A percentile compares a stretch with the other conserved stretches of the same genome.
phyloP scores from a whole-genome alignment of 1,284 basidiomycete species.

The Xerocomus amazonicus region DNA sequence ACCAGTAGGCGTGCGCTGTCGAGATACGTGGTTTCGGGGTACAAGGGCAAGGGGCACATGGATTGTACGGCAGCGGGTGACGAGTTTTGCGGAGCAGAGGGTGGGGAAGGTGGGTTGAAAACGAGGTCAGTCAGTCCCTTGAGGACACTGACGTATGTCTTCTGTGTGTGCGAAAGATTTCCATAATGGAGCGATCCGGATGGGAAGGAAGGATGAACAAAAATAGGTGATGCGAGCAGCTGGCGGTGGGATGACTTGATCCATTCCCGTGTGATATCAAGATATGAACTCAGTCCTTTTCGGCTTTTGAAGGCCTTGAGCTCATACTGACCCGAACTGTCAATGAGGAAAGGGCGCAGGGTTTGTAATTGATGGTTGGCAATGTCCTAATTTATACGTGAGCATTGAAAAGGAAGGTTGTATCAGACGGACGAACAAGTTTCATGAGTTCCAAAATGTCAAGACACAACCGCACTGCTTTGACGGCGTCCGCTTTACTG shows the following conservation, averaged over 20 bases:
- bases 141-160: conserved; percentile 54
- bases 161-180: conserved; percentile 47
- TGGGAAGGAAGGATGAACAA: conserved; percentile 42
- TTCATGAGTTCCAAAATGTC: conserved; percentile 95
- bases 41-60: conserved; percentile 40
- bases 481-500: conserved; percentile 64
- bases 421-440: conserved; percentile 55
- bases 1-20: conserved; percentile 72
- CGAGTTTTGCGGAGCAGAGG: conserved; percentile 23
- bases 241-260: conserved; percentile 44
- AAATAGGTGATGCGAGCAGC: conserved; percentile 36
- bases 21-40: conserved; percentile 84
- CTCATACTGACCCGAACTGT: conserved; percentile 80
- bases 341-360: conserved; percentile 79
- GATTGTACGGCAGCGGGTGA: conserved; percentile 34
- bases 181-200: conserved; percentile 39
- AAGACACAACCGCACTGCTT: conserved; percentile 80
- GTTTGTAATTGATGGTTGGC: conserved; percentile 93
- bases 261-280: conserved; percentile 64
- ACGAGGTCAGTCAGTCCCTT: conserved; percentile 70
- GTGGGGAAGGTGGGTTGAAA: conserved; percentile 52
- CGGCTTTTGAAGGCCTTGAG: conserved; percentile 70
- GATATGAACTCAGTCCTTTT: conserved; percentile 45
- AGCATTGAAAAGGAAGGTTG: conserved; percentile 13
- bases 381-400: conserved; percentile 64